Base-by-base conservation (phyloP, 305 asterid species). In the Fraxinus floribunda region DNA sequence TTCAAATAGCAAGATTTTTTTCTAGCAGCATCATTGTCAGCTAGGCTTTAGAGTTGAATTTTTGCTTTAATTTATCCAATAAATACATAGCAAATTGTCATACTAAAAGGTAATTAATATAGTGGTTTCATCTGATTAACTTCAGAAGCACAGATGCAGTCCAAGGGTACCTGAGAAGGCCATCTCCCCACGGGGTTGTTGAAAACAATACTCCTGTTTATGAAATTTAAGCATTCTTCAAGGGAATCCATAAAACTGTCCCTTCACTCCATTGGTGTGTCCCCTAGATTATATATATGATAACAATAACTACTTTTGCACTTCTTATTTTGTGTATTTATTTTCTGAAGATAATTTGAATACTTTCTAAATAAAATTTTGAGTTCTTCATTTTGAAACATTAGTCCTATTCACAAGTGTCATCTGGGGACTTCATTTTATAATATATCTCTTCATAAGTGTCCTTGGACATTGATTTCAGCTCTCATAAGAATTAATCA, bases 91-190 rank as follows among this genome's bases (percentile, higher is more conserved):
- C 32, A 79, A 49, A 36, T 70, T 18, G 26, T 68, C 77, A 55
- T 32, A 20, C 30, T 34, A 18, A 52, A 64, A 24, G 73, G 55
- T 70, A 82, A 11, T 3, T 18, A 24, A 15, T 22, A 77, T 57
- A 52, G 72, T 11, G 71, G 71, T 79, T 79, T 30, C 30, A 76
- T 77, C 36, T 66, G 76, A 66, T 8, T 62, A 24, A 62, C 29
- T 78, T 64, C 26, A 79, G 52, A 26, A 41, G 6, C 73, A 68
- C 38, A 64, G 35, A 29, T 30, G 62, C 57, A 79, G 20, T 41
- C 68, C 62, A 35, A 13, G 16, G 66, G 13, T 35, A 70, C 16
- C 74, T 24, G 29, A 74, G 66, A 57, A 55, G 49, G 75, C 75
- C 39, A 68, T 29, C 68, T 55, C 49, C 38, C 74, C 18, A 75